Evolutionary conservation across 2,329 filamentous ascomycete genomes (phyloP).

Genomic region (Alternaria hordeiaustralica): DNA sequence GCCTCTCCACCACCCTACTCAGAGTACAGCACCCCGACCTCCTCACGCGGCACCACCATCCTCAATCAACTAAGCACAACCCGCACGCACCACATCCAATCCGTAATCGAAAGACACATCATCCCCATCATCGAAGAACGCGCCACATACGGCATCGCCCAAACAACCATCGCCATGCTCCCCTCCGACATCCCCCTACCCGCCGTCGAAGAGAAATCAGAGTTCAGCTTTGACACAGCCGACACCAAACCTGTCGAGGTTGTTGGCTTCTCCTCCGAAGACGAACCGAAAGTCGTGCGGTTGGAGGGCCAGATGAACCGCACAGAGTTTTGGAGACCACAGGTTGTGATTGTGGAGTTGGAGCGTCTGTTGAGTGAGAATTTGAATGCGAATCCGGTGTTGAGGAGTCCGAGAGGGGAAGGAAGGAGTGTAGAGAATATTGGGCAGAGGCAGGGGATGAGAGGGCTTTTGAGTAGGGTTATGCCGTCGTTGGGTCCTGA

Average conservation of each 20-base stretch:
- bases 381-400: slow-evolving; percentile 33
- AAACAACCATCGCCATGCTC: slow-evolving; percentile 53
- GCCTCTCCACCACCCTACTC: slow-evolving; percentile 13
- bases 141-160: slow-evolving; percentile 51
- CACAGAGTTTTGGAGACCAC: slow-evolving; percentile 54
- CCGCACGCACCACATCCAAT: slow-evolving; percentile 50
- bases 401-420: slow-evolving; percentile 9
- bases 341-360: slow-evolving; percentile 51
- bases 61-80: slow-evolving; percentile 48
- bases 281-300: slow-evolving; percentile 49
- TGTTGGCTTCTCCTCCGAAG: slow-evolving; percentile 50
- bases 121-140: slow-evolving; percentile 51
- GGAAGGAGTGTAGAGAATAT: neutral
- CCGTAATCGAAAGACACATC: slow-evolving; percentile 49
- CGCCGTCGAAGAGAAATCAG: slow-evolving; percentile 30
- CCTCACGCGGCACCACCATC: slow-evolving; percentile 36
- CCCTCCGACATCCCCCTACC: slow-evolving; percentile 51
- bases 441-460: slow-evolving; percentile 14
- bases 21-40: slow-evolving; percentile 24
- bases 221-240: slow-evolving; percentile 38
- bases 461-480: slow-evolving; percentile 32
- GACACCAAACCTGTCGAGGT: slow-evolving; percentile 41
- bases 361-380: slow-evolving; percentile 41
- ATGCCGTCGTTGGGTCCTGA: slow-evolving; percentile 30
- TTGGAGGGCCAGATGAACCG: slow-evolving; percentile 50